These are phyloP conservation scores for Quaeritorhiza haematococci DNA, from an alignment of 371 early-diverging fungal species.

Conservation along the genomic window DNA sequence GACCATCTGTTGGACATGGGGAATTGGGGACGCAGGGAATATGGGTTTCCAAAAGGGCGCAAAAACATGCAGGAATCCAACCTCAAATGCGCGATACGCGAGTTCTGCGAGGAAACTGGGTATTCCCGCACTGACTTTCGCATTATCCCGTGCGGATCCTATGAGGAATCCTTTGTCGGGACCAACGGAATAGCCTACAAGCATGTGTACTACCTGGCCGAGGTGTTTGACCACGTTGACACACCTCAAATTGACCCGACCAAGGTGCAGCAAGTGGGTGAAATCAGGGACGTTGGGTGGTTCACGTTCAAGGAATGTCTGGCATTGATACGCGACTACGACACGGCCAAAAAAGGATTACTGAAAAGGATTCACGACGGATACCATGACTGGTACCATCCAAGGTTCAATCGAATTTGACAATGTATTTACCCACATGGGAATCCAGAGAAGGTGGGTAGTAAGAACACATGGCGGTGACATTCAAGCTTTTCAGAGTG, in stretches of 20 bases:
- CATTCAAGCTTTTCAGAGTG: too few relatives aligned
- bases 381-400: too few relatives aligned
- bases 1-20: too few relatives aligned
- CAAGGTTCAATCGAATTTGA: too few relatives aligned
- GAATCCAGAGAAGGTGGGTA: too few relatives aligned
- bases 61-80: not conserved
- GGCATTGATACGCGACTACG: not conserved
- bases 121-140: not conserved
- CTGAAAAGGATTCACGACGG: too few relatives aligned
- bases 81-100: not conserved
- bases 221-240: not conserved
- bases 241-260: not conserved
- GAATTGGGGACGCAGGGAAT: not conserved
- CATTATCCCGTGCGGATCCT: not conserved
- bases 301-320: not conserved
- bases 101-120: constrained; percentile 1
- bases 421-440: too few relatives aligned
- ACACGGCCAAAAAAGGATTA: not conserved
- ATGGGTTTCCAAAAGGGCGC: not conserved
- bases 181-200: not conserved
- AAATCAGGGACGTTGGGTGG: not conserved
- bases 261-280: not conserved
- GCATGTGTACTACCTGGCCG: not conserved
- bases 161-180: not conserved
- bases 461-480: too few relatives aligned